These are phyloP conservation scores for Aspergillus panamensis DNA, from an alignment of 495 filamentous ascomycete genomes.

Conservation along the genomic window DNA sequence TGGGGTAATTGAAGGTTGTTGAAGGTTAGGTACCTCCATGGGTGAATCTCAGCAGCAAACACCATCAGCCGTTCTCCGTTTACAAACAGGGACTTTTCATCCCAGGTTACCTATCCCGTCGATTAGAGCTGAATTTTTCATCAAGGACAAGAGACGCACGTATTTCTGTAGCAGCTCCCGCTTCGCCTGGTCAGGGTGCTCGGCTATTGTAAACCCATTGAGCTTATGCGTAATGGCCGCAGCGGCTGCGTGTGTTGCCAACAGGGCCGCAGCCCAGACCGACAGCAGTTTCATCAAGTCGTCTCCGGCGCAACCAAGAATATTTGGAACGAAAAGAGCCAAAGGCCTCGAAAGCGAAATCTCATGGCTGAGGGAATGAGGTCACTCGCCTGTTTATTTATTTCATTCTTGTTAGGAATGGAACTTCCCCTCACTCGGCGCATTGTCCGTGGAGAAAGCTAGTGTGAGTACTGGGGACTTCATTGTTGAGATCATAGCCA, in stretches of 20 bases:
- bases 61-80: slow-evolving; percentile 67
- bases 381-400: too few species aligned
- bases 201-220: slow-evolving; percentile 35
- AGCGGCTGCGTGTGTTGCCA: slow-evolving; percentile 39
- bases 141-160: slow-evolving; percentile 22
- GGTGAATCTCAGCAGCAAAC: slow-evolving; percentile 72
- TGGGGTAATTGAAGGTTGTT: neutral
- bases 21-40: slow-evolving; percentile 47
- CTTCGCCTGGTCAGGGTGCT: slow-evolving; percentile 37
- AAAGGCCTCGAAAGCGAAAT: neutral
- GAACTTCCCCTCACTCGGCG: too few species aligned
- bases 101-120: slow-evolving; percentile 60
- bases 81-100: slow-evolving; percentile 70
- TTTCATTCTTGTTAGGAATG: too few species aligned
- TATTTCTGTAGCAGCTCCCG: slow-evolving; percentile 39
- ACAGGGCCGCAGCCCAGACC: slow-evolving; percentile 28
- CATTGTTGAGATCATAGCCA: too few species aligned
- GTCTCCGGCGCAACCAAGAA: neutral
- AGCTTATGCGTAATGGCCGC: slow-evolving; percentile 36
- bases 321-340: neutral
- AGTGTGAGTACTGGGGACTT: too few species aligned
- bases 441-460: too few species aligned
- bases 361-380: neutral
- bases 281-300: slow-evolving; percentile 35
- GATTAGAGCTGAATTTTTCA: neutral